A percentile compares a stretch with the other conserved stretches of the same genome.
phyloP scores from a whole-genome alignment of 2,329 filamentous ascomycete genomes.

The Alternaria brassicicola region DNA sequence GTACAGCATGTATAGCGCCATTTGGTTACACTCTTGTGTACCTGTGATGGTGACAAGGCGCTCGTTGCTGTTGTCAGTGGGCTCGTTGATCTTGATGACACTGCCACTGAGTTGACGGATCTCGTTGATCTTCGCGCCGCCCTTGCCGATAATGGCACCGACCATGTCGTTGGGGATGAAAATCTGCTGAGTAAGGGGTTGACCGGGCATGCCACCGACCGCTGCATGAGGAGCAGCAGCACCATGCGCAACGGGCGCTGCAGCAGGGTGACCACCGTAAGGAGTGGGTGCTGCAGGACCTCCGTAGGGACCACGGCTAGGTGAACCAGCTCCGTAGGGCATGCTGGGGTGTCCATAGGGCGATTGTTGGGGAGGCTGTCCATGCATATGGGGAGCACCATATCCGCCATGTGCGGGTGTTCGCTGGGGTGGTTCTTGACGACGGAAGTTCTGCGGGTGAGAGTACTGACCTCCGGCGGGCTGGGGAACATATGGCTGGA shows the following conservation, averaged over 20 bases:
- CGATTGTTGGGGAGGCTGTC: constrained; percentile 58
- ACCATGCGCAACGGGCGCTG: constrained; percentile 63
- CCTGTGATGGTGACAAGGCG: constrained; percentile 96
- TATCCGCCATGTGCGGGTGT: constrained; percentile 76
- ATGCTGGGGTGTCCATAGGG: constrained; percentile 65
- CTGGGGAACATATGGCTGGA: constrained; percentile 96
- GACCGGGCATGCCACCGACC: constrained; percentile 66
- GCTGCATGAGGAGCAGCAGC: constrained; percentile 75
- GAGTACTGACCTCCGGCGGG: constrained; percentile 92
- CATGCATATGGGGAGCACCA: constrained; percentile 71
- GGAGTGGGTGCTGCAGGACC: constrained; percentile 76
- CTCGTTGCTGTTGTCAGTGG: constrained; percentile 98
- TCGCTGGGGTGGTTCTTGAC: constrained; percentile 67
- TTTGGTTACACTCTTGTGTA: constrained; percentile 97
- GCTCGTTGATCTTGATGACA: constrained; percentile 99
- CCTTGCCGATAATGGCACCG: constrained; percentile 97
- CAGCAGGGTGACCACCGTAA: constrained; percentile 64
- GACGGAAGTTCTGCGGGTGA: constrained; percentile 84
- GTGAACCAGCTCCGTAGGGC: constrained; percentile 76
- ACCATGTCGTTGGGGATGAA: constrained; percentile 99
- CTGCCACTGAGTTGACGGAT: constrained; percentile 96
- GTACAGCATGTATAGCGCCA: constrained; percentile 99
- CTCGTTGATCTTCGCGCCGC: constrained; percentile 98
- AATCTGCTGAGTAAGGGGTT: constrained; percentile 92
- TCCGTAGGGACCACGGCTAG: constrained; percentile 75